Evolutionary conservation across 345 rosid species (phyloP).

Genomic region (Eucalyptus cloeziana): DNA sequence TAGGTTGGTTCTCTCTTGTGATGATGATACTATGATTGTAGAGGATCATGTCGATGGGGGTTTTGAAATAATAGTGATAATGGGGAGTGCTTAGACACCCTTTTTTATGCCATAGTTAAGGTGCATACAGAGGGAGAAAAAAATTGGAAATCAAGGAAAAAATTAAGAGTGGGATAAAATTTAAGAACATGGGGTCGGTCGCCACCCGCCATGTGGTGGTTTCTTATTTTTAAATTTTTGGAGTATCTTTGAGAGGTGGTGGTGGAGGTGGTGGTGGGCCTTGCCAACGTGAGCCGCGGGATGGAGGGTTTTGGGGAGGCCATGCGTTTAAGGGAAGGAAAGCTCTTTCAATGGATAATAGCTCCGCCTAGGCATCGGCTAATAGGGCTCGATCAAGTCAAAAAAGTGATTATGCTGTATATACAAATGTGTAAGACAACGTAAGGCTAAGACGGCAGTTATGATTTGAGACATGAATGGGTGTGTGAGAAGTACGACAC

Average conservation of each 20-base stretch:
- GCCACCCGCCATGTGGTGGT: conserved; percentile 29
- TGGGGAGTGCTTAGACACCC: conserved; percentile 2
- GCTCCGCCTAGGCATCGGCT: background rate
- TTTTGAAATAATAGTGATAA: background rate
- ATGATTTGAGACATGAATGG: too few species aligned
- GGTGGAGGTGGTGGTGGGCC: background rate
- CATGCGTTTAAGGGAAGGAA: conserved; percentile 9
- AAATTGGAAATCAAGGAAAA: background rate
- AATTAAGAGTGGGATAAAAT: background rate
- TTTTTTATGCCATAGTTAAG: background rate
- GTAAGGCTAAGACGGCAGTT: too few species aligned
- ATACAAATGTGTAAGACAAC: background rate
- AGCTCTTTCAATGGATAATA: background rate
- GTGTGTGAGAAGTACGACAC: too few species aligned
- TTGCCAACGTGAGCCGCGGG: background rate
- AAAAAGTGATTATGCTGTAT: background rate
- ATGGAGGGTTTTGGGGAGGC: background rate
- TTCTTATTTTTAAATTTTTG: conserved; percentile 2
- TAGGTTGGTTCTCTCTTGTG: background rate
- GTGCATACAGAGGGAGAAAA: background rate
- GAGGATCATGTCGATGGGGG: background rate
- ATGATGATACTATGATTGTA: conserved; percentile 14
- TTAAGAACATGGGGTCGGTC: conserved; percentile 19
- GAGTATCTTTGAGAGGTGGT: conserved; percentile 16
- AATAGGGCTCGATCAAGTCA: background rate